Conservation (phyloP, 2,329 filamentous ascomycete genomes). For the Aspergillus novoparasiticus region DNA sequence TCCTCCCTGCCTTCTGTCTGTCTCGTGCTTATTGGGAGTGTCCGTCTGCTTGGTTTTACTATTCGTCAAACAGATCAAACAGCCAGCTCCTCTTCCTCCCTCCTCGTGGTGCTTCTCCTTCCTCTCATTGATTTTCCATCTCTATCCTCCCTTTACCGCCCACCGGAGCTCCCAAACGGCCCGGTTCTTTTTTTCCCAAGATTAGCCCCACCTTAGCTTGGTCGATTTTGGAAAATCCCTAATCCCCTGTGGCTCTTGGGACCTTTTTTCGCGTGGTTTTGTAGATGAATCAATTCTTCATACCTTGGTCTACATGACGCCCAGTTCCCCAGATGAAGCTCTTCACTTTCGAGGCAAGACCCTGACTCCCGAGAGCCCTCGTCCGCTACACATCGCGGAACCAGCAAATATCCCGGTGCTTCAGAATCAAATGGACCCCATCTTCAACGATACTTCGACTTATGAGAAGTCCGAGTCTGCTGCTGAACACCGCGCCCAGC, state of each 20-base stretch:
- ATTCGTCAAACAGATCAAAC: conserved; percentile 2
- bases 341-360: conserved; percentile 66
- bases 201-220: conserved; percentile 43
- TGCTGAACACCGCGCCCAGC: conserved; percentile 22
- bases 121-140: conserved; percentile 5
- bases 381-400: conserved; percentile 68
- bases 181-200: conserved; percentile 30
- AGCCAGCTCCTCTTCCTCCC: neutral
- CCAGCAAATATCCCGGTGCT: conserved; percentile 70
- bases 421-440: conserved; percentile 71
- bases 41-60: neutral
- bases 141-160: conserved; percentile 19
- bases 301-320: conserved; percentile 55
- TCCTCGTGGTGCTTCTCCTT: neutral
- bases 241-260: conserved; percentile 16
- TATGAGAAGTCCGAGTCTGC: conserved; percentile 50
- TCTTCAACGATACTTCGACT: conserved; percentile 68
- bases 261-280: conserved; percentile 20
- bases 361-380: conserved; percentile 70
- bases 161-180: conserved; percentile 21
- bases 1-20: neutral
- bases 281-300: conserved; percentile 45
- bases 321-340: conserved; percentile 51
- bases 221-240: conserved; percentile 34
- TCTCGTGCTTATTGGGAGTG: neutral